These are phyloP conservation scores for Moesziomyces sp. DNA, from an alignment of 1,284 basidiomycete species.

Conservation along the genomic window DNA sequence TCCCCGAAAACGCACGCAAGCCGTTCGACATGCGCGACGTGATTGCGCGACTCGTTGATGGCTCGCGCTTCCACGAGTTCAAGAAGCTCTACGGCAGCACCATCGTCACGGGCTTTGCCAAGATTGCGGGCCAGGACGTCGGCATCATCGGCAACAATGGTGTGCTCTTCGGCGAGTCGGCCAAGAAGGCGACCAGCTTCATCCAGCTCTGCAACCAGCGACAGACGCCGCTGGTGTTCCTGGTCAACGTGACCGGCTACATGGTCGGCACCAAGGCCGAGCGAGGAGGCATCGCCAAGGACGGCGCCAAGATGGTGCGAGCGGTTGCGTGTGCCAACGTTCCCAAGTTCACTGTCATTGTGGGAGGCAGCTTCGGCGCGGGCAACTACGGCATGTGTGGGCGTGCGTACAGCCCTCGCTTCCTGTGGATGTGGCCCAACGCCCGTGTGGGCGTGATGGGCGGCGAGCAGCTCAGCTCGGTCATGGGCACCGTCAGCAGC, in stretches of 20 bases:
- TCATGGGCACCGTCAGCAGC: conserved; percentile 85
- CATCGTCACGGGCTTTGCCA: conserved; percentile 79
- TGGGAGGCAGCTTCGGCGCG: conserved; percentile 94
- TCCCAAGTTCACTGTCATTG: conserved; percentile 90
- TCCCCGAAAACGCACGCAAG: conserved; percentile 86
- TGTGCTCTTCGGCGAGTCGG: conserved; percentile 91
- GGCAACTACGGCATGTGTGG: conserved; percentile 78
- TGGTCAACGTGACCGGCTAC: conserved; percentile 90
- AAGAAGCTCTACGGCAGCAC: conserved; percentile 93
- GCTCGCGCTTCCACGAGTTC: conserved; percentile 91
- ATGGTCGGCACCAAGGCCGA: conserved; percentile 96
- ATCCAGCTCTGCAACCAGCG: conserved; percentile 93
- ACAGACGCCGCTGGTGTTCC: conserved; percentile 86
- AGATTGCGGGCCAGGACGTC: conserved; percentile 64
- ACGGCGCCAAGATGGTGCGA: conserved; percentile 97
- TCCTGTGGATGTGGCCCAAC: conserved; percentile 98
- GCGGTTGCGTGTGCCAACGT: conserved; percentile 94
- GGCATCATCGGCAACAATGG: conserved; percentile 90
- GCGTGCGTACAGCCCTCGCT: conserved; percentile 84
- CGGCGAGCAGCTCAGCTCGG: conserved; percentile 86
- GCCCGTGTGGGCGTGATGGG: conserved; percentile 98
- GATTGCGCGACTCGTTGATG: conserved; percentile 89
- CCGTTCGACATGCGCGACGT: conserved; percentile 93
- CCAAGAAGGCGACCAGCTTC: conserved; percentile 92
- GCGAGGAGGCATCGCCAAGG: conserved; percentile 93